Evolutionary conservation across 2,329 filamentous ascomycete species (phyloP).

Genomic region (Colletotrichum viniferum): DNA sequence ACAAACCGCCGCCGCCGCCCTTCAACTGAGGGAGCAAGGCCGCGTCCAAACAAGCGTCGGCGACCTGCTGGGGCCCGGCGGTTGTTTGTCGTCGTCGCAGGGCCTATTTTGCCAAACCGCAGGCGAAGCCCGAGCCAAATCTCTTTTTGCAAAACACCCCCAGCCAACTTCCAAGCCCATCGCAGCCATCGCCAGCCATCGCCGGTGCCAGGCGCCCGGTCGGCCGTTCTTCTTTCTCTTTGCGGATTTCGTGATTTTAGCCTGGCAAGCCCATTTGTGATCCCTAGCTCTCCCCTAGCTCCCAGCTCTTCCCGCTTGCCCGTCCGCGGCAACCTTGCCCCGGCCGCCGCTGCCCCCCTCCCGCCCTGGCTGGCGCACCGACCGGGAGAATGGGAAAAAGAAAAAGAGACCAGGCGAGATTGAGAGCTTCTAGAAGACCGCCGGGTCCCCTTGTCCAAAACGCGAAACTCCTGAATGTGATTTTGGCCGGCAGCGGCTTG

Average conservation of each 20-base stretch:
- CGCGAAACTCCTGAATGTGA: neutral
- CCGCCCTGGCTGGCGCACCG: neutral
- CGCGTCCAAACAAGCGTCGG: neutral
- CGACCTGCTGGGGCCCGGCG: neutral
- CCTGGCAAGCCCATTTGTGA: neutral
- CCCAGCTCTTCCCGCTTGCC: neutral
- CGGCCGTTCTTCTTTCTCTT: neutral
- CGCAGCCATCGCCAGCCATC: neutral
- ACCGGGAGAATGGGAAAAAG: neutral
- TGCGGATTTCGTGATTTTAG: conserved; percentile 1
- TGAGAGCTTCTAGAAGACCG: conserved; percentile 13
- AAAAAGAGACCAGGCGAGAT: neutral
- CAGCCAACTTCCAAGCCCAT: neutral
- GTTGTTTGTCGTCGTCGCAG: neutral
- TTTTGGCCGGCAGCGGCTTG: conserved; percentile 9
- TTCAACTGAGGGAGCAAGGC: neutral
- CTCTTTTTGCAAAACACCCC: neutral
- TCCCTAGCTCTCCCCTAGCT: neutral
- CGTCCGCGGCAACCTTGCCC: neutral
- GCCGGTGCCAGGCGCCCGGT: neutral
- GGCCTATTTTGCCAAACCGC: neutral
- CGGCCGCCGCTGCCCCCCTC: neutral
- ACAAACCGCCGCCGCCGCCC: neutral
- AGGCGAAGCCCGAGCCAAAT: neutral
- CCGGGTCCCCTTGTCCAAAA: neutral